Evolutionary conservation across 768 basidiomycete genomes (phyloP).

Genomic region (Pleurotus tuoliensis): DNA sequence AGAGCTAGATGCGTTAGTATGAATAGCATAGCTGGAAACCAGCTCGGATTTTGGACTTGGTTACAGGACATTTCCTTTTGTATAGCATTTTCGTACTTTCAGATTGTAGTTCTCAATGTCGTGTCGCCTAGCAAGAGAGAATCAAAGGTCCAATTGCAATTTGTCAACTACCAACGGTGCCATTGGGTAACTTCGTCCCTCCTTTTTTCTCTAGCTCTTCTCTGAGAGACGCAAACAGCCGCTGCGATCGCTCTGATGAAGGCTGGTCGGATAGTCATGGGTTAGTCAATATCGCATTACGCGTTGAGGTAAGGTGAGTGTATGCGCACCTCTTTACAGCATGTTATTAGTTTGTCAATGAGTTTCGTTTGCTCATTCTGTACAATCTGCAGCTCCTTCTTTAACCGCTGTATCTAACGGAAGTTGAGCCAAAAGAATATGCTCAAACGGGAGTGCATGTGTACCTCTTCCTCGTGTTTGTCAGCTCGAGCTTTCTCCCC

Average conservation of each 20-base stretch:
- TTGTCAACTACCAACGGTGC: conserved; percentile 39
- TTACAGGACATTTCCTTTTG: neutral
- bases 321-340: conserved; percentile 77
- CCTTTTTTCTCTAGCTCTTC: conserved; percentile 76
- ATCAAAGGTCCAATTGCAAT: conserved; percentile 9
- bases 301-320: neutral
- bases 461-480: conserved; percentile 72
- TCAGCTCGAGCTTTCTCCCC: conserved; percentile 66
- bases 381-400: conserved; percentile 76
- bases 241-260: conserved; percentile 79
- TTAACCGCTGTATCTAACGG: conserved; percentile 58
- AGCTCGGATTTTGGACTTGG: neutral
- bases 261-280: conserved; percentile 39
- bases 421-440: conserved; percentile 12
- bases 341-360: conserved; percentile 79
- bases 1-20: conserved; percentile 69
- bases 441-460: conserved; percentile 17
- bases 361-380: conserved; percentile 76
- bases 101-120: neutral
- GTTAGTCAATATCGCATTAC: too few relatives aligned
- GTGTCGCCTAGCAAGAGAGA: too few relatives aligned
- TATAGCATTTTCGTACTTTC: conserved; percentile 6
- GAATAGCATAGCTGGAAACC: conserved; percentile 11
- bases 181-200: conserved; percentile 39
- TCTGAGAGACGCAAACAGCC: conserved; percentile 73